Evolutionary conservation across 1,139 yeast genomes (phyloP).

Genomic region (Candida anutae): DNA sequence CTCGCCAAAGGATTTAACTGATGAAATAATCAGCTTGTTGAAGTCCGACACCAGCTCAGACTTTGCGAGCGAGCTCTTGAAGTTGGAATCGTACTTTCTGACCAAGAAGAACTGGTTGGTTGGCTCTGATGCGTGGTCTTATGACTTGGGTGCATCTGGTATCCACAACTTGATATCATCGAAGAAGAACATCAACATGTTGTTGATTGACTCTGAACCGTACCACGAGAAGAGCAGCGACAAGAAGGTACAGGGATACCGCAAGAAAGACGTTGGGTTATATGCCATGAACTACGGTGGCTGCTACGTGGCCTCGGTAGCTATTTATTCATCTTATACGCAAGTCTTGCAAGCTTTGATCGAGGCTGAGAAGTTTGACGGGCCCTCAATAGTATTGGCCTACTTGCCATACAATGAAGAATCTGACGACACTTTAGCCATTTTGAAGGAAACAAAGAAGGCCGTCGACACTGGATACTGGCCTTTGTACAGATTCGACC

Average conservation of each 20-base stretch:
- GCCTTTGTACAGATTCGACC: constrained; percentile 89
- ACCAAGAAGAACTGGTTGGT: constrained; percentile 68
- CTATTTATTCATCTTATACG: constrained; percentile 87
- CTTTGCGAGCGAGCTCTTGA: constrained; percentile 37
- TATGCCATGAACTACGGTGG: constrained; percentile 93
- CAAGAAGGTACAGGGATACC: constrained; percentile 28
- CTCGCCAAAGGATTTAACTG: constrained; percentile 18
- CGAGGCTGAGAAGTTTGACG: constrained; percentile 82
- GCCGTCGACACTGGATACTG: constrained; percentile 93
- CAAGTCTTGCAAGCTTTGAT: constrained; percentile 83
- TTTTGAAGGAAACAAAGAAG: constrained; percentile 77
- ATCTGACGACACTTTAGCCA: constrained; percentile 60
- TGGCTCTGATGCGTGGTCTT: constrained; percentile 95
- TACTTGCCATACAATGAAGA: constrained; percentile 74
- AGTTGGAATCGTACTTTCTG: constrained; percentile 36
- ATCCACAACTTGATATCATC: constrained; percentile 78
- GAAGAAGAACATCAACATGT: constrained; percentile 72
- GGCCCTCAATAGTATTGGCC: constrained; percentile 88
- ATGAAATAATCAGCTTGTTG: constrained; percentile 35
- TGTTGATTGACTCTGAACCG: constrained; percentile 91
- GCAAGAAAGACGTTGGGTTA: constrained; percentile 90
- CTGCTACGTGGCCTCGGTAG: constrained; percentile 90
- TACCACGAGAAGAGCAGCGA: constrained; percentile 32
- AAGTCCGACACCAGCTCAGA: constrained; percentile 31
- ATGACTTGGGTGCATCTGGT: constrained; percentile 87